A percentile compares a stretch with the other conserved stretches of the same genome.
Evolutionary conservation across 1,284 basidiomycete genomes (phyloP).

Genomic region (Ganoderma resinaceum): DNA sequence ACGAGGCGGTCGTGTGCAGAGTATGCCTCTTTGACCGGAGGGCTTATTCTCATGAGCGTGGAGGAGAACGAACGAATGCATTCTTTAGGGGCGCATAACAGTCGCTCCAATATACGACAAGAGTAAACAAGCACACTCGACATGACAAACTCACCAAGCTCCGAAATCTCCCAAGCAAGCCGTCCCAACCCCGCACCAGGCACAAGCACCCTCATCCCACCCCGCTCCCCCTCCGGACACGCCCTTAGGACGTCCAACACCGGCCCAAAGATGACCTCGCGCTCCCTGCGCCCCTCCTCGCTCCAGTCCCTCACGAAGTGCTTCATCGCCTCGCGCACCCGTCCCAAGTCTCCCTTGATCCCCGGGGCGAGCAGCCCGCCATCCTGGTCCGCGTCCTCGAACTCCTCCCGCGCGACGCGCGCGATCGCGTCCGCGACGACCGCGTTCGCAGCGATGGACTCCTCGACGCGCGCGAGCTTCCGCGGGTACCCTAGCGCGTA

Average conservation of each 20-base stretch:
- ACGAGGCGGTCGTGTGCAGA: background rate
- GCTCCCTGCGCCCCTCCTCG: conserved; percentile 56
- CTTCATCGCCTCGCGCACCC: conserved; percentile 64
- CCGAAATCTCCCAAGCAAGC: conserved; percentile 70
- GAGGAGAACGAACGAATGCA: background rate
- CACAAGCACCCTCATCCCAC: conserved; percentile 55
- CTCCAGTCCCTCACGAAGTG: conserved; percentile 77
- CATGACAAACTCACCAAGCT: conserved; percentile 51
- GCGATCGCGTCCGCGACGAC: conserved; percentile 55
- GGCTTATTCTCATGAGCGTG: too few species aligned
- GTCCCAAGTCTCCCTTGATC: conserved; percentile 48
- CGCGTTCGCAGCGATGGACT: conserved; percentile 54
- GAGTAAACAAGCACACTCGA: background rate
- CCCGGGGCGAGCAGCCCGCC: conserved; percentile 27
- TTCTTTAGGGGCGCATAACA: background rate
- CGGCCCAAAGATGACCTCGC: conserved; percentile 58
- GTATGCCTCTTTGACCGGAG: too few species aligned
- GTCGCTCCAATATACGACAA: background rate
- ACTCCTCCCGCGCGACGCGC: conserved; percentile 44
- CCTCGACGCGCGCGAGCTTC: conserved; percentile 55
- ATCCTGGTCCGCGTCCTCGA: conserved; percentile 9
- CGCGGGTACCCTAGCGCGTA: conserved; percentile 58
- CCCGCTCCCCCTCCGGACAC: conserved; percentile 37
- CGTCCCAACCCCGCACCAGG: conserved; percentile 70
- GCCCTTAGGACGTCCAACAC: conserved; percentile 55